Evolutionary conservation across 1,284 basidiomycete species (phyloP).

Genomic region (Omphalotus olearius): DNA sequence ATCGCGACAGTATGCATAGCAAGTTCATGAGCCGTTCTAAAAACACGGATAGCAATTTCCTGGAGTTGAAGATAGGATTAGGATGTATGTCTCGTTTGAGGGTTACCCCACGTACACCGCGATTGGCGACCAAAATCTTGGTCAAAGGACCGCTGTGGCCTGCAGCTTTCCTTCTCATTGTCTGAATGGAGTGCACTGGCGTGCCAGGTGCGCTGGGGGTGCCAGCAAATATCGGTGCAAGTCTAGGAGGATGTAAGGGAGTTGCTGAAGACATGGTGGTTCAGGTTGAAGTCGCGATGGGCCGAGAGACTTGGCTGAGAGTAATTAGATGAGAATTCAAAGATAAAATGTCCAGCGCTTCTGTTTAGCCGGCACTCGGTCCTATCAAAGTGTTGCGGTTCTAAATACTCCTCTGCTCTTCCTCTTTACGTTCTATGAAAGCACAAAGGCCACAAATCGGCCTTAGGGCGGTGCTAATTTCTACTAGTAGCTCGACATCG

Average conservation of each 20-base stretch:
- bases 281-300: conserved; percentile 9
- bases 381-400: no score
- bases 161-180: conserved; percentile 87
- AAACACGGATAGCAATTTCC: conserved; percentile 99
- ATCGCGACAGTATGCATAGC: conserved; percentile 99
- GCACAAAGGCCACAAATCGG: no score
- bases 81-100: no score
- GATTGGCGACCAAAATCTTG: conserved; percentile 94
- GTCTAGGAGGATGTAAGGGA: conserved; percentile 64
- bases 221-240: conserved; percentile 64
- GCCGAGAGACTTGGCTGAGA: background rate
- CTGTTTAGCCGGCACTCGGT: no score
- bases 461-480: no score
- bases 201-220: conserved; percentile 76
- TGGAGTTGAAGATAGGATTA: conserved; percentile 26
- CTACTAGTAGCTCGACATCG: no score
- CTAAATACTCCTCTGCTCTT: no score
- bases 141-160: conserved; percentile 89
- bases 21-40: conserved; percentile 97
- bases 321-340: conserved; percentile 6
- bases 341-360: background rate
- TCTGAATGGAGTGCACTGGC: conserved; percentile 84
- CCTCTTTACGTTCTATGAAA: no score
- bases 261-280: conserved; percentile 40
- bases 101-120: conserved; percentile 62